phyloP scores from a whole-genome alignment of 2,329 filamentous ascomycete species.

The Cladophialophora immunda region DNA sequence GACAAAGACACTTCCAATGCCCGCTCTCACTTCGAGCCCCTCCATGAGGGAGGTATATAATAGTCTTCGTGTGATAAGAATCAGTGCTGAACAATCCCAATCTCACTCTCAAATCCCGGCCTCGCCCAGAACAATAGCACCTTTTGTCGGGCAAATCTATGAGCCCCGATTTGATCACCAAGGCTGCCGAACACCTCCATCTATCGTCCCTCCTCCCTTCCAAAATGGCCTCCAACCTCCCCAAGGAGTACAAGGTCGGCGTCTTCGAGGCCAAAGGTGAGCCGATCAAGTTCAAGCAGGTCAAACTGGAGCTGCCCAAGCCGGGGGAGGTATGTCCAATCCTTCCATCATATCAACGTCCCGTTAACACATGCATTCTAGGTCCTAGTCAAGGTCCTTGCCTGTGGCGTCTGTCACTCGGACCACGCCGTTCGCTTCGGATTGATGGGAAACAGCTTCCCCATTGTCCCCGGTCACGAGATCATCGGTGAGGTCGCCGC shows the following conservation, averaged over 20 bases:
- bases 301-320: constrained; percentile 65
- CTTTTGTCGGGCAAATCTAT: neutral
- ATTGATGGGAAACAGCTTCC: constrained; percentile 64
- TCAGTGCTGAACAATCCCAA: neutral
- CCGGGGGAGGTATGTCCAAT: constrained; percentile 60
- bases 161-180: neutral
- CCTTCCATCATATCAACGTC: neutral
- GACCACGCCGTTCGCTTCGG: constrained; percentile 63
- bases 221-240: constrained; percentile 51
- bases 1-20: neutral
- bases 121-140: neutral
- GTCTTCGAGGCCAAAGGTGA: constrained; percentile 63
- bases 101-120: neutral
- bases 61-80: neutral
- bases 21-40: neutral
- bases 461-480: constrained; percentile 75
- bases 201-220: neutral
- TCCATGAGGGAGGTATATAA: neutral
- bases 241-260: constrained; percentile 73
- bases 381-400: constrained; percentile 72
- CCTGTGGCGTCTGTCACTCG: constrained; percentile 76
- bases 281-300: constrained; percentile 66
- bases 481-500: constrained; percentile 72
- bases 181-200: neutral
- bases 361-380: constrained; percentile 11